These are phyloP conservation scores for Danielia oregonensis DNA, from an alignment of 805 yeast genomes.

Conservation along the genomic window DNA sequence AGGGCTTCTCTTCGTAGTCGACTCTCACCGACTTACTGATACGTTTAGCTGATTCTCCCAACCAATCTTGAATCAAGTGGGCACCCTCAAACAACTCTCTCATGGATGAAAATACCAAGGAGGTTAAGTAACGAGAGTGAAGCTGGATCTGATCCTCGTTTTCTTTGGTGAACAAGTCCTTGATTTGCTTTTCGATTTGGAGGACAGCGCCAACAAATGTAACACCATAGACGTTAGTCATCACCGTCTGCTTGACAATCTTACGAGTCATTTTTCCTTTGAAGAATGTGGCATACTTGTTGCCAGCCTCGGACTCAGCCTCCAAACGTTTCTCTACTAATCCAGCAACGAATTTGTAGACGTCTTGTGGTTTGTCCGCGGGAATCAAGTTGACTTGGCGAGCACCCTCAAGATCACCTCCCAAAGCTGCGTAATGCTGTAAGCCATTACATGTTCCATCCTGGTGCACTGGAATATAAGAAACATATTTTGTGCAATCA, in stretches of 20 bases:
- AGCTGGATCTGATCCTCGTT: constrained; percentile 21
- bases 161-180: constrained; percentile 50
- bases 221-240: constrained; percentile 98
- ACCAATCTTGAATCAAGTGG: constrained; percentile 94
- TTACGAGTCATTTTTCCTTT: constrained; percentile 72
- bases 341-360: constrained; percentile 65
- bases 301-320: constrained; percentile 50
- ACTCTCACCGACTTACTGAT: constrained; percentile 75
- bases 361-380: constrained; percentile 71
- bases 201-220: constrained; percentile 90
- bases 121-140: constrained; percentile 60
- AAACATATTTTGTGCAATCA: constrained; percentile 62
- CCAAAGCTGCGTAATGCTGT: constrained; percentile 84
- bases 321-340: constrained; percentile 56
- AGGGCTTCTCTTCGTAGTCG: constrained; percentile 46
- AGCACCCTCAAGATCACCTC: constrained; percentile 84
- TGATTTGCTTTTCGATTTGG: constrained; percentile 78
- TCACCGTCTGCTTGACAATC: constrained; percentile 93
- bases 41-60: constrained; percentile 78
- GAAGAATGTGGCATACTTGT: constrained; percentile 50
- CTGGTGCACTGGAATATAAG: constrained; percentile 78
- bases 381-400: constrained; percentile 73
- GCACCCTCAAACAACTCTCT: constrained; percentile 88
- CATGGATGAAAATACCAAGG: constrained; percentile 76
- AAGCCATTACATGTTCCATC: constrained; percentile 87